phyloP scores from a whole-genome alignment of 192 early-diverging fungal species.

The Chytriomyces hyalinus region DNA sequence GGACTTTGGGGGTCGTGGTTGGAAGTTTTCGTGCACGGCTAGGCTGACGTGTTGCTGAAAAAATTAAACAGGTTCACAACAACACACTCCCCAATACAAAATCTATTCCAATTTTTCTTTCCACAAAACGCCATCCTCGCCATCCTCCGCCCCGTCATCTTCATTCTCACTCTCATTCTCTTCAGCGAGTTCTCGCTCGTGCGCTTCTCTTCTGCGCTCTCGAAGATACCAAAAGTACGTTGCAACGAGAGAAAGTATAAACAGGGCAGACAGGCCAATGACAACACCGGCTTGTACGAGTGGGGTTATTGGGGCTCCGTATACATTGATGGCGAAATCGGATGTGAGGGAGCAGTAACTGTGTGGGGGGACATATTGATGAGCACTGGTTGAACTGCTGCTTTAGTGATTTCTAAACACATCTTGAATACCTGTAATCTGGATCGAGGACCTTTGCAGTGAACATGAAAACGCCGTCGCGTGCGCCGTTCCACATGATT shows the following conservation, averaged over 20 bases:
- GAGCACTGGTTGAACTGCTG: background rate
- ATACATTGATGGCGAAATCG: constrained; percentile 31
- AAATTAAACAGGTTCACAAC: no score
- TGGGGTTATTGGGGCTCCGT: constrained; percentile 27
- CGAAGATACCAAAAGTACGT: constrained; percentile 32
- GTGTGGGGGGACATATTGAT: background rate
- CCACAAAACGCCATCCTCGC: constrained; percentile 17
- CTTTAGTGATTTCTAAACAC: constrained; percentile 2
- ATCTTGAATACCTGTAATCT: constrained; percentile 20
- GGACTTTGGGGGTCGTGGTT: no score
- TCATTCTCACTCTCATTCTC: constrained; percentile 4
- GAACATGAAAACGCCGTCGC: constrained; percentile 27
- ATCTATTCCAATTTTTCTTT: constrained; percentile 35
- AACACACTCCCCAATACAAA: background rate
- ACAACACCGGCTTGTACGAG: constrained; percentile 26
- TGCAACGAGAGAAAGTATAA: background rate
- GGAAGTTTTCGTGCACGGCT: no score
- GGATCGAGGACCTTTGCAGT: constrained; percentile 34
- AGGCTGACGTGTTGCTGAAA: no score
- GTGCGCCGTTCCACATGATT: constrained; percentile 29
- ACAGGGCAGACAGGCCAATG: constrained; percentile 5
- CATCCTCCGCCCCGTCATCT: background rate
- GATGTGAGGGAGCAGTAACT: constrained; percentile 32
- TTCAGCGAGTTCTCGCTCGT: constrained; percentile 16
- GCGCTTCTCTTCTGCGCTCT: constrained; percentile 15